Evolutionary conservation across 192 early-diverging fungal genomes (phyloP).

Genomic region (Gigaspora rosea): DNA sequence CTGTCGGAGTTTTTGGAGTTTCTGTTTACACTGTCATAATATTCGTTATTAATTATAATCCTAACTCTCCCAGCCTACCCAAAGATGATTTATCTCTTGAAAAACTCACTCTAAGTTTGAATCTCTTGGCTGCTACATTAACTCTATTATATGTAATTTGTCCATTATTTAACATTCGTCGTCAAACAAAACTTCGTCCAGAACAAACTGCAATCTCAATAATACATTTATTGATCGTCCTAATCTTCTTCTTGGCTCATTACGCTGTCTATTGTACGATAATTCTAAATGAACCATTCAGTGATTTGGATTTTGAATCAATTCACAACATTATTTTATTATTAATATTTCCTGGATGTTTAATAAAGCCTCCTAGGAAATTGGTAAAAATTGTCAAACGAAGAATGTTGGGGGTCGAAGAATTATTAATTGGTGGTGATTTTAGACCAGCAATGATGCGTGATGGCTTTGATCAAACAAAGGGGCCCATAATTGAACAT

Average conservation of each 20-base stretch:
- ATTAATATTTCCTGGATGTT: constrained; percentile 2
- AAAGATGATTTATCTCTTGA: background rate
- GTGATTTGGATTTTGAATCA: background rate
- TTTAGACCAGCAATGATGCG: constrained; percentile 1
- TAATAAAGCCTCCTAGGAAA: background rate
- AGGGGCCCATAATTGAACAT: too few species aligned
- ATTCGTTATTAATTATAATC: background rate
- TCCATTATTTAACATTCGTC: background rate
- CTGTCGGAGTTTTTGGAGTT: constrained; percentile 17
- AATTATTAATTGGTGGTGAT: constrained; percentile 16
- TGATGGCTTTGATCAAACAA: background rate
- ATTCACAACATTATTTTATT: background rate
- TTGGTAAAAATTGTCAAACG: constrained; percentile 14
- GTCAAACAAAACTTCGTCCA: background rate
- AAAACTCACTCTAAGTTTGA: background rate
- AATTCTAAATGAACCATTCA: background rate
- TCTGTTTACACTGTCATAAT: background rate
- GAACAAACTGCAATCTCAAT: constrained; percentile 14
- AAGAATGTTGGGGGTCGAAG: constrained; percentile 16
- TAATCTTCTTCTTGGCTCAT: constrained; percentile 8
- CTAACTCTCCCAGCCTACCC: background rate
- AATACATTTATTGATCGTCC: background rate
- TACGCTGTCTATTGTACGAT: background rate
- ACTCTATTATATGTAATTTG: background rate
- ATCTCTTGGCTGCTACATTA: background rate